These are phyloP conservation scores for Kernera saxatilis DNA, from an alignment of 345 rosid genomes.

Conservation along the genomic window DNA sequence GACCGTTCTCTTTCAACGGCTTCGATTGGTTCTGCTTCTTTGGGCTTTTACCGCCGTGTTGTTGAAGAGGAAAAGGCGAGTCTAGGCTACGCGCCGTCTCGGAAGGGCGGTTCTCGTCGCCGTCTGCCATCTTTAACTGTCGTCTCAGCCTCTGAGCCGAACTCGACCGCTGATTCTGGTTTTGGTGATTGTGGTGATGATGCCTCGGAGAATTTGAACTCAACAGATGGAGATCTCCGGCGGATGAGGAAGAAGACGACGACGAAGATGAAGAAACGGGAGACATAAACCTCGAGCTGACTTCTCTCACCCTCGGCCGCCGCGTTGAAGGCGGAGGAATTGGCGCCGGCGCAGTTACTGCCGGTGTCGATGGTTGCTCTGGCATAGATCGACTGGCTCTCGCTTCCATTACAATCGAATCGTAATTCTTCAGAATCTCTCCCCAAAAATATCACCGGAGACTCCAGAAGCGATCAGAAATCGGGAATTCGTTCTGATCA, in stretches of 20 bases:
- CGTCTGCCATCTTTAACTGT: conserved; percentile 32
- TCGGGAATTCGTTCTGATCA: neutral
- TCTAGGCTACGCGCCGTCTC: conserved; percentile 49
- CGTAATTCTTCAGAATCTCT: neutral
- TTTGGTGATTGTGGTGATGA: conserved; percentile 11
- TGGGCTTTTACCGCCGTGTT: conserved; percentile 16
- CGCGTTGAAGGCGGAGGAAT: conserved; percentile 48
- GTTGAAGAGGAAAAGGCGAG: conserved; percentile 36
- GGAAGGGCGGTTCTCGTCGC: conserved; percentile 42
- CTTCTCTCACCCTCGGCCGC: conserved; percentile 78
- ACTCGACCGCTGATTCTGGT: conserved; percentile 26
- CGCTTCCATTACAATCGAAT: conserved; percentile 17
- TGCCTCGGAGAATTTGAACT: conserved; percentile 39
- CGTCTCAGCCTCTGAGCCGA: conserved; percentile 52
- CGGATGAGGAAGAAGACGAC: conserved; percentile 13
- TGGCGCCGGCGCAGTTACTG: conserved; percentile 7
- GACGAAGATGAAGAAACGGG: conserved; percentile 41
- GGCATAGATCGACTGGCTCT: conserved; percentile 4
- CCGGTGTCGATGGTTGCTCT: conserved; percentile 20
- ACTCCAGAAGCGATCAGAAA: neutral
- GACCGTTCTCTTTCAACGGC: conserved; percentile 27
- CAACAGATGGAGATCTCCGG: conserved; percentile 39
- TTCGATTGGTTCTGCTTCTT: conserved; percentile 22
- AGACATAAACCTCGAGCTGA: conserved; percentile 81
- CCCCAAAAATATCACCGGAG: neutral